A percentile compares a stretch with the other conserved stretches of the same genome.
Evolutionary conservation across 2,329 filamentous ascomycete species (phyloP).

Genomic region (Botrytis byssoidea): DNA sequence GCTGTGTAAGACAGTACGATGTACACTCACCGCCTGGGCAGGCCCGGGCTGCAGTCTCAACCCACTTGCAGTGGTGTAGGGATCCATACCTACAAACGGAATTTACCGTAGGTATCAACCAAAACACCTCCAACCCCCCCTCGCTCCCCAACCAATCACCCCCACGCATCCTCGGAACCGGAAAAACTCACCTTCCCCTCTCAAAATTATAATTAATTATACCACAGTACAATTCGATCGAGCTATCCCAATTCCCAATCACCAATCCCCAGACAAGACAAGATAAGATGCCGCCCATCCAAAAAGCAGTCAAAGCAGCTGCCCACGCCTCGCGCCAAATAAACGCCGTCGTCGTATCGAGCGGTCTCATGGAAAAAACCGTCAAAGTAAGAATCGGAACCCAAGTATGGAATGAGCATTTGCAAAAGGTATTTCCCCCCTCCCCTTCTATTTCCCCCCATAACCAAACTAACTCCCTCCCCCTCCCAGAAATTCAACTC

Average conservation of each 20-base stretch:
- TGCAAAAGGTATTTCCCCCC: conserved; percentile 61
- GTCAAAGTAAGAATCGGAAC: conserved; percentile 74
- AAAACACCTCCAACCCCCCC: no score
- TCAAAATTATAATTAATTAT: conserved; percentile 1
- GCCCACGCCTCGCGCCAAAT: conserved; percentile 21
- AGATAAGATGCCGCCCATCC: conserved; percentile 15
- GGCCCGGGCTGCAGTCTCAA: no score
- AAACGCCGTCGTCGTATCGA: conserved; percentile 65
- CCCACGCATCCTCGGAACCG: neutral
- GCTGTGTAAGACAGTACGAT: neutral
- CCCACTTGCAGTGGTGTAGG: no score
- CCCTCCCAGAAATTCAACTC: conserved; percentile 61
- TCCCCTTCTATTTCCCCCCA: neutral
- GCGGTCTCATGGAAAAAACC: conserved; percentile 74
- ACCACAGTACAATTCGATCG: no score
- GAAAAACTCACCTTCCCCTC: conserved; percentile 10
- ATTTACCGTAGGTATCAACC: no score
- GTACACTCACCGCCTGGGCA: no score
- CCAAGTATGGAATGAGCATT: conserved; percentile 68
- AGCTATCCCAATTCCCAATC: neutral
- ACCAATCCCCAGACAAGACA: no score
- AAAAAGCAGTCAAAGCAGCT: neutral
- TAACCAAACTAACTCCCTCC: neutral
- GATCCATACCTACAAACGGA: no score
- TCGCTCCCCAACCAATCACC: no score